Base-by-base conservation (phyloP, 1,139 yeast genomes). In the Wickerhamiella pararugosa region DNA sequence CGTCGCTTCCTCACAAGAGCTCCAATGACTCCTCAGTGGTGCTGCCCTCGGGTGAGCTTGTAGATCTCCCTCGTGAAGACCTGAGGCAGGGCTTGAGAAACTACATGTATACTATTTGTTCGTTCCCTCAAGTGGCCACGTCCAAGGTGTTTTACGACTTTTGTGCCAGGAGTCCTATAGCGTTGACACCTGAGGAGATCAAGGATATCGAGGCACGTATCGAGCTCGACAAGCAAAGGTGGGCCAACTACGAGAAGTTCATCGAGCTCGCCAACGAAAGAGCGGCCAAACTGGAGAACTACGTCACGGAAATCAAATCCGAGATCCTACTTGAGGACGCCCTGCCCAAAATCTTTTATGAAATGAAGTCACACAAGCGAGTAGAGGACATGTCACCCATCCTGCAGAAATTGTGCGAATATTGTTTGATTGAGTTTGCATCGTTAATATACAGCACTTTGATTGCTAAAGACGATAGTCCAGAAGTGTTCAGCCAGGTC, bases 371-470 rank as follows among this genome's bases (percentile, higher is more conserved):
- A 1, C 69, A 75, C 36, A 60, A 66, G 1, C 64, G 64, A 21
- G 68, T 81, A n/a, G 62, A 63, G 26, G 73, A 79, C n/a, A 64
- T 84, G 43, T 74, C 90, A 3, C 79, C 81, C 1, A 66, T 79
- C 39, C 64, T 86, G 41, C 67, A 67, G 49, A 72, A 81, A 37
- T 79, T 86, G 49, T 67, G 83, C 36, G 83, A 82, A 49, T 79
- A 94, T 84, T 73, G 79, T 48, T 75, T 82, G 46, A 71, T 86
- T 25, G 92, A 86, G 55, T 63, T 83, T 25, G 83, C 95, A 0
- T 83, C 94, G 0, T 79, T 94, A 0, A 62, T 86, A 4, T 84
- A 83, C 58, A 86, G 82, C 51, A 54, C 79, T 37, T 79, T 86
- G 53, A 64, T 87, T 34, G 87, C 90, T 1, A 79, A 75, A 45